phyloP scores from a whole-genome alignment of 768 basidiomycete genomes.

The Cytidiella melzeri region DNA sequence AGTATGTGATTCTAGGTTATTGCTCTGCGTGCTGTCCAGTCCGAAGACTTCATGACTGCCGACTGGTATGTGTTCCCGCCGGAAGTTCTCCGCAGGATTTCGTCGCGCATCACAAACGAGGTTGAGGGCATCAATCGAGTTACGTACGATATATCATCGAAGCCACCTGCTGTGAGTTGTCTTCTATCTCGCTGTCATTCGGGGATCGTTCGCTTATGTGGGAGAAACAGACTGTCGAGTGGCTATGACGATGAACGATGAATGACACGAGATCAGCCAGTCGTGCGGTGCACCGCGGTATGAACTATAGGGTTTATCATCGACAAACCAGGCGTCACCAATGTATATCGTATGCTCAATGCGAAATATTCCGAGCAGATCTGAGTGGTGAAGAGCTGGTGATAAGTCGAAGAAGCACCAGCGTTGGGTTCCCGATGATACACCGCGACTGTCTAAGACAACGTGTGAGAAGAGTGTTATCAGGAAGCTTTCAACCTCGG shows the following conservation, averaged over 20 bases:
- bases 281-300: neutral
- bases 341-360: no score
- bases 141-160: slow-evolving; percentile 94
- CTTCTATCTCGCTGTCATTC: neutral
- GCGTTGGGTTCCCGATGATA: no score
- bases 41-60: slow-evolving; percentile 99
- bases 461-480: no score
- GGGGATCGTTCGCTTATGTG: neutral
- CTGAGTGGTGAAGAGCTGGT: no score
- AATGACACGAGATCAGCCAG: neutral
- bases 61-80: slow-evolving; percentile 98
- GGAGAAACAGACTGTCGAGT: slow-evolving; percentile 43
- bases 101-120: slow-evolving; percentile 96
- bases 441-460: no score
- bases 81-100: slow-evolving; percentile 83
- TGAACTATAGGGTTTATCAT: no score
- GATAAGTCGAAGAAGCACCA: no score
- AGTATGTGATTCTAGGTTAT: slow-evolving; percentile 54
- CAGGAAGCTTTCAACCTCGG: no score
- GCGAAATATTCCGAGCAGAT: no score
- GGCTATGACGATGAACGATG: slow-evolving; percentile 24
- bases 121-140: slow-evolving; percentile 95
- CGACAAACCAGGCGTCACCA: no score
- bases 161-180: slow-evolving; percentile 80
- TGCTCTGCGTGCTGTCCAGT: slow-evolving; percentile 88